Conservation (phyloP, 1,139 yeast genomes). For the Debaryomyces subglobosus region DNA sequence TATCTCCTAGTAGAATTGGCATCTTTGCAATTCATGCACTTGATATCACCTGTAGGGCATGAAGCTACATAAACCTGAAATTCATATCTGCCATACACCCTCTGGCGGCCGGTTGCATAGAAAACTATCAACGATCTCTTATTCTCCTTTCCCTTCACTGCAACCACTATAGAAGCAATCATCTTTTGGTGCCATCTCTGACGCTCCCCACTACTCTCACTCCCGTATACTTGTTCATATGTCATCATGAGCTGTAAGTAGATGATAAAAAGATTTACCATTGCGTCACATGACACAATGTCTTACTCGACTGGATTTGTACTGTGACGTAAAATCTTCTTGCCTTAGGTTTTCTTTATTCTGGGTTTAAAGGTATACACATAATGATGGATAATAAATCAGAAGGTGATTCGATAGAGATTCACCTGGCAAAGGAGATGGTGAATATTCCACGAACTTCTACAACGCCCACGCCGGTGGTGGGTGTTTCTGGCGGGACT, state of each 20-base stretch:
- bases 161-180: background rate
- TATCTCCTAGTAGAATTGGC: no score
- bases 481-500: background rate
- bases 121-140: background rate
- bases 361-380: background rate
- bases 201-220: background rate
- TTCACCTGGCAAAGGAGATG: background rate
- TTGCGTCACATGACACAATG: background rate
- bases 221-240: background rate
- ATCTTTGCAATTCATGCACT: no score
- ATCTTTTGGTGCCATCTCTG: background rate
- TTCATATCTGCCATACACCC: background rate
- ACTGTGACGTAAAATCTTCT: background rate
- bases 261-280: background rate
- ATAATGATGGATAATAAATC: background rate
- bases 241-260: background rate
- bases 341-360: background rate
- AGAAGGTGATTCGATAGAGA: background rate
- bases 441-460: slow-evolving; percentile 13
- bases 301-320: background rate
- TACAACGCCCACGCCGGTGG: background rate
- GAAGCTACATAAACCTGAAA: background rate
- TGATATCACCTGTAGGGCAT: background rate
- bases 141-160: background rate
- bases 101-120: background rate